Evolutionary conservation across 2,329 filamentous ascomycete genomes (phyloP), one percentile per base, ranked within the genome.

Genomic region (Bipolaris bicolor): DNA sequence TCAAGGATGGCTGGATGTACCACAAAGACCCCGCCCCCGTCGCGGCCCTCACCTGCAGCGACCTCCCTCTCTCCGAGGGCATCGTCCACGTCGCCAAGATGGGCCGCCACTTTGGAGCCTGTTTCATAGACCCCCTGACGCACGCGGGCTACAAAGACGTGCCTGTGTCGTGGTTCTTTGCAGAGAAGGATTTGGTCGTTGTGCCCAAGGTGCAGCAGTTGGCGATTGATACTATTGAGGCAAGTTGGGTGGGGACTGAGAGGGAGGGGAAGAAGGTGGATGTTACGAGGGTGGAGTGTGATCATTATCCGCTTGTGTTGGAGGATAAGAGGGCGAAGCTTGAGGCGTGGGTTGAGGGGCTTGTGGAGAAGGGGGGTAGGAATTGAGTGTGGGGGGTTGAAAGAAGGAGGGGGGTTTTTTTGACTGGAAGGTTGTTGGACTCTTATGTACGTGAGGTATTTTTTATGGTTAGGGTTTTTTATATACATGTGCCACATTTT

Each of bases 91-190:
- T 61, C 1, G 48, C 55, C 20, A 58, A 56, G 10, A 67, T 69
- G 29, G 39, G 60, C 2, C 60, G 59, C 11, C 79, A 81, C 46
- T 78, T 75, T 0, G 59, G 67, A 7, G 54, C 66, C 10, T 72
- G 68, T 43, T 80, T 81, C 58, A 52, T 43, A 0, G 68, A 67
- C 18, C 59, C 65, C 3, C 57, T 81, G 39, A 78, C 75, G 1
- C 69, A 81, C 60, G 56, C 73, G 2, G 78, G 77, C 0, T 81
- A 79, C 57, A 77, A 75, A 52, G 70, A 80, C 34, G 65, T 79
- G 1, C 75, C 75, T 0, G 75, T 77, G 2, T 79, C 74, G 1
- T 81, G 77, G 55, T 62, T 81, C 7, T 66, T 81, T 11, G 76
- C 74, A 37, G 73, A 77, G 43, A 57, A 71, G 0, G 78, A 81